Base-by-base conservation (phyloP, 2,329 filamentous ascomycete genomes). In the Thelonectria rubi region DNA sequence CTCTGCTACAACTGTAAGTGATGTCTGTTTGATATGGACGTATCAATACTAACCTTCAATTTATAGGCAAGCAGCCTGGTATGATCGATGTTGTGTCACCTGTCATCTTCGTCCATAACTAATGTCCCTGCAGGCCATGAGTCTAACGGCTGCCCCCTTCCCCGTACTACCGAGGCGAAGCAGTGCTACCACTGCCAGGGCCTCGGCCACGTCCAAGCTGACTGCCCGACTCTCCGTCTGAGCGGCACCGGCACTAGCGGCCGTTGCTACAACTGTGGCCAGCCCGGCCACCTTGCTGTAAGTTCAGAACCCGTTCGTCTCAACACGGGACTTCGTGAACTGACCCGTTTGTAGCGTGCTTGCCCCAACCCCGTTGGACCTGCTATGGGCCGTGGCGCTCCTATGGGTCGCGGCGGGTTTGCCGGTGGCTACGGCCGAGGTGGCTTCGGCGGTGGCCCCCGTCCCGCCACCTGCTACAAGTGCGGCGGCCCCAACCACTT, bases 121-220 rank as follows among this genome's bases (percentile, higher is more conserved):
- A n/a, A 37, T 24, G 20, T 47, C 55, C 68, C 54, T 30, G 15
- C 57, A 71, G 91, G 93, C 78, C 95, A 99, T 81, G 95, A 99
- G 84, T 98, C 94, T 69, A 98, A 97, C 83, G 91, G 91, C 79
- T 99, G 95, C 86, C 95, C 95, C 73, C 90, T 94, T 76, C 95
- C 95, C 75, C 91, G 95, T 79, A 97, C 94, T 64, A 97, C 95
- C 68, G 95, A 99, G 83, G 93, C 93, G 55, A 99, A 99, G 89
- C 95, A 99, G 86, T 99, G 95, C 88, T 99, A 99, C 80, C 95
- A 98, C 83, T 99, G 95, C 86, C 95, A 98, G 84, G 95, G 95
- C 62, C 88, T 98, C 65, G 95, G 95, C 70, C 95, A 99, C 78
- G 95, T 99, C 74, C 95, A 99, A 84, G 95, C 95, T 71, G 95